phyloP scores from a whole-genome alignment of 1,284 basidiomycete genomes.

The Sporisorium iseilematis-ciliati region DNA sequence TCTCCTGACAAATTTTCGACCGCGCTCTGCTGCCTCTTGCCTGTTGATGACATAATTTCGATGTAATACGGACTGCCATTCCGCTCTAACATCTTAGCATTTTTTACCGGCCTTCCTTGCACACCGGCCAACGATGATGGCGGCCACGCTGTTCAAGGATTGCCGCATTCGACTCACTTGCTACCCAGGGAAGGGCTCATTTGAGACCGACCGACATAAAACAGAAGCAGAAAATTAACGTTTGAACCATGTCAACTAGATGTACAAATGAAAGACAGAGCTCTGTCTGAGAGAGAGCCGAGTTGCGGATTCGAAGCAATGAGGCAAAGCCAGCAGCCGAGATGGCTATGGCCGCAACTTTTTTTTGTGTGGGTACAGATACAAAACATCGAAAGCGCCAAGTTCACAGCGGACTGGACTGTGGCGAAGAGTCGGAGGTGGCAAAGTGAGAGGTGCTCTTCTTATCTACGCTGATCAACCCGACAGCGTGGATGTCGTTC shows the following conservation, averaged over 20 bases:
- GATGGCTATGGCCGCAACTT: conserved; percentile 1
- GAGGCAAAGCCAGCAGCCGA: background rate
- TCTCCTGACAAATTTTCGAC: background rate
- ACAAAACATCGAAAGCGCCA: background rate
- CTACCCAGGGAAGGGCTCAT: too few relatives aligned
- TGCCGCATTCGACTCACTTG: too few relatives aligned
- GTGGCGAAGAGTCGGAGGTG: conserved; percentile 9
- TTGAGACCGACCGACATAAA: too few relatives aligned
- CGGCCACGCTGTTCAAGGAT: too few relatives aligned
- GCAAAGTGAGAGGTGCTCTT: conserved; percentile 24
- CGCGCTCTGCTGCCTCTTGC: background rate
- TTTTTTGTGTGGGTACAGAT: background rate
- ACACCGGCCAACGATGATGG: too few relatives aligned
- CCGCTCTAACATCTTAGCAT: too few relatives aligned
- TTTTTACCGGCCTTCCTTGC: too few relatives aligned
- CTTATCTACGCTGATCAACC: conserved; percentile 41
- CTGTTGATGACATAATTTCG: background rate
- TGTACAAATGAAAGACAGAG: conserved; percentile 10
- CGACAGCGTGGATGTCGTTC: conserved; percentile 24
- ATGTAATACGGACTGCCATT: background rate
- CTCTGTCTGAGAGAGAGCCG: background rate
- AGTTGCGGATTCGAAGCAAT: background rate
- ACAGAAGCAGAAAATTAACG: too few relatives aligned
- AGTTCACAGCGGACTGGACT: conserved; percentile 3
- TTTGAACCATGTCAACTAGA: background rate